Percentiles rank a stretch among this genome's conserved stretches.
phyloP scores from a whole-genome alignment of 495 filamentous ascomycete species.

The Thozetella sp. region DNA sequence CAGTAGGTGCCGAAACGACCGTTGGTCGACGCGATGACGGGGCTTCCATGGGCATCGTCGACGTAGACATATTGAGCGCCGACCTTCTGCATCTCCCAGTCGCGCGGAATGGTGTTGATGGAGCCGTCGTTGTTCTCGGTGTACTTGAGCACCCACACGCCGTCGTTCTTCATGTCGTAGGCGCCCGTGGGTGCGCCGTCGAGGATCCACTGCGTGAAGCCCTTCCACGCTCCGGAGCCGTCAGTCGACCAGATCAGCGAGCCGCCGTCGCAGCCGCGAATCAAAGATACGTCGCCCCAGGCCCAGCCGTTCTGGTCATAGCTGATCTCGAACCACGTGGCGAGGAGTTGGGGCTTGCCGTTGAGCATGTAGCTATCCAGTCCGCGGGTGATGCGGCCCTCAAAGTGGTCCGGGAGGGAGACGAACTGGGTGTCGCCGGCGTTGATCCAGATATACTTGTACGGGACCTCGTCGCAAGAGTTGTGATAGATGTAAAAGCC shows the following conservation, averaged over 20 bases:
- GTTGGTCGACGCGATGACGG: conserved; percentile 22
- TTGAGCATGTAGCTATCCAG: conserved; percentile 13
- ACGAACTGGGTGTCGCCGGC: conserved; percentile 17
- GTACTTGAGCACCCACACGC: conserved; percentile 12
- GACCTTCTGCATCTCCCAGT: conserved; percentile 14
- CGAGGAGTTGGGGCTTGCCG: conserved; percentile 16
- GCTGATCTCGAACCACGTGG: conserved; percentile 28
- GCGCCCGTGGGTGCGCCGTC: conserved; percentile 10
- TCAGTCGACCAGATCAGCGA: conserved; percentile 14
- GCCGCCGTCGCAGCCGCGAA: conserved; percentile 24
- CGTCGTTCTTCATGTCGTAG: conserved; percentile 9
- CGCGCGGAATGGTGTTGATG: conserved; percentile 7
- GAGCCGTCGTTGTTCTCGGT: conserved; percentile 13
- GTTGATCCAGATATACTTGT: conserved; percentile 18
- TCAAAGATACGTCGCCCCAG: conserved; percentile 26
- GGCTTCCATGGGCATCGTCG: conserved; percentile 24
- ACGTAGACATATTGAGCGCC: conserved; percentile 19
- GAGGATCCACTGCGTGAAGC: conserved; percentile 14
- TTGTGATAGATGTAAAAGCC: conserved; percentile 25
- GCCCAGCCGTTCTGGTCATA: conserved; percentile 26
- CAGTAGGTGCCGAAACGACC: conserved; percentile 15
- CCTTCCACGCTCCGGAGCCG: conserved; percentile 10
- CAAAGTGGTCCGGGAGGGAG: conserved; percentile 13
- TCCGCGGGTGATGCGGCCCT: conserved; percentile 24
- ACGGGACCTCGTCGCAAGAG: conserved; percentile 22